These are phyloP conservation scores for Claviceps capensis DNA, from an alignment of 2,329 filamentous ascomycete genomes.

Conservation along the genomic window DNA sequence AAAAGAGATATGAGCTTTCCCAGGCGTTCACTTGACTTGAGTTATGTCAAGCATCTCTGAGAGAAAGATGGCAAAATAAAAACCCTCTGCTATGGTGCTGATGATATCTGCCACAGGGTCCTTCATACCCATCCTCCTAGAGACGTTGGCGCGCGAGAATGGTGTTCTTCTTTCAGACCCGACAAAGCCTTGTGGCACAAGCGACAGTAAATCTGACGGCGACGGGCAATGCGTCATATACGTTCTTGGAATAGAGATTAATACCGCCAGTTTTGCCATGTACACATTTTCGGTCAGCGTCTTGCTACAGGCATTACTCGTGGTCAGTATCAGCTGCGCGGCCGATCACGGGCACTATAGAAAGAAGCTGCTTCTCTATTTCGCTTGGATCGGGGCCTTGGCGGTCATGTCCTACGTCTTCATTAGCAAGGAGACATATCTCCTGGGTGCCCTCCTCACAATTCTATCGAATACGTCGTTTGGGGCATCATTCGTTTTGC, in stretches of 20 bases:
- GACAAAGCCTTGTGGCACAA: slow-evolving; percentile 58
- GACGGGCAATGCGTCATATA: slow-evolving; percentile 68
- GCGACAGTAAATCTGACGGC: slow-evolving; percentile 37
- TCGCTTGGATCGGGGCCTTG: slow-evolving; percentile 68
- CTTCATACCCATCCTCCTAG: slow-evolving; percentile 90
- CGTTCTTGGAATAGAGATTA: slow-evolving; percentile 73
- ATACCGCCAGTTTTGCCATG: slow-evolving; percentile 95
- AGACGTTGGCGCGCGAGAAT: slow-evolving; percentile 84
- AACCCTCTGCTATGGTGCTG: slow-evolving; percentile 4
- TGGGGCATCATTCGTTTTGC: slow-evolving; percentile 83
- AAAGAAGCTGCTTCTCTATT: slow-evolving; percentile 75
- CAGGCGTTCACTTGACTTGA: background rate
- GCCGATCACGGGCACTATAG: slow-evolving; percentile 89
- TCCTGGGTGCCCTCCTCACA: slow-evolving; percentile 71
- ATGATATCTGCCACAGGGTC: slow-evolving; percentile 43
- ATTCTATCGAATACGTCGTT: slow-evolving; percentile 90
- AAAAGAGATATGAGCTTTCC: background rate
- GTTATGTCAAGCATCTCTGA: too few relatives aligned
- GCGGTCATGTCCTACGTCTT: slow-evolving; percentile 83
- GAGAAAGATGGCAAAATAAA: background rate
- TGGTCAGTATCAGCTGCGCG: slow-evolving; percentile 91
- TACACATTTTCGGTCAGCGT: slow-evolving; percentile 95
- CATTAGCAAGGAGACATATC: slow-evolving; percentile 59
- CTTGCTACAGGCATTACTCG: slow-evolving; percentile 72
- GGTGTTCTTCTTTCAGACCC: slow-evolving; percentile 74